phyloP scores from a whole-genome alignment of 2,329 filamentous ascomycete genomes.

The Penicillium polonicum region DNA sequence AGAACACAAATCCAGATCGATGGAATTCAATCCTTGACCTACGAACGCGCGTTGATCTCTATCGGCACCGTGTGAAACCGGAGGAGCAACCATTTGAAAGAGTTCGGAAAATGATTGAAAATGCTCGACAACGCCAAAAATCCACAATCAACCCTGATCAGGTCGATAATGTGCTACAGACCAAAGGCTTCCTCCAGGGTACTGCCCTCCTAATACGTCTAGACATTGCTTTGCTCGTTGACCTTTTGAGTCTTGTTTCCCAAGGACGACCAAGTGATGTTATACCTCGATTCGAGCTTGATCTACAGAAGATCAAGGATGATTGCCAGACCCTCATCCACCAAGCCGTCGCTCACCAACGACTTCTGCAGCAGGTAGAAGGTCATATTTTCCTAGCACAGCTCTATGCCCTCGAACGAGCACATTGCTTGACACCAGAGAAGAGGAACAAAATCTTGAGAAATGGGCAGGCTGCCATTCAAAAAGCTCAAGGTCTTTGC shows the following conservation, averaged over 20 bases:
- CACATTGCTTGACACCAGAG: background rate
- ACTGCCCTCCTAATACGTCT: slow-evolving; percentile 49
- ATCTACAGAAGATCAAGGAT: slow-evolving; percentile 37
- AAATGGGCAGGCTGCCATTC: slow-evolving; percentile 11
- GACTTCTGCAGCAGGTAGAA: slow-evolving; percentile 50
- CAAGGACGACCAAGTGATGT: slow-evolving; percentile 1
- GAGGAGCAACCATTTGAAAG: slow-evolving; percentile 43
- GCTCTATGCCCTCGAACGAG: slow-evolving; percentile 47
- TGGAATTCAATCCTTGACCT: slow-evolving; percentile 30
- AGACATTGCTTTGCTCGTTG: slow-evolving; percentile 50
- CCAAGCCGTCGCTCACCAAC: slow-evolving; percentile 35
- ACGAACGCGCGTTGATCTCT: slow-evolving; percentile 30
- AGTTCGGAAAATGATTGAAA: slow-evolving; percentile 37
- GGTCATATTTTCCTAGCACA: slow-evolving; percentile 53
- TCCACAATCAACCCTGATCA: slow-evolving; percentile 25
- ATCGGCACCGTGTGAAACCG: slow-evolving; percentile 33
- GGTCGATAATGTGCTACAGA: slow-evolving; percentile 35
- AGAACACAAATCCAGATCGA: slow-evolving; percentile 21
- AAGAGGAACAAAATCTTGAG: slow-evolving; percentile 6
- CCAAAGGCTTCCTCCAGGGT: slow-evolving; percentile 45
- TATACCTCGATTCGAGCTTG: slow-evolving; percentile 2
- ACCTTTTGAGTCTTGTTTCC: slow-evolving; percentile 38
- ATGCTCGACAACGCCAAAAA: slow-evolving; percentile 29
- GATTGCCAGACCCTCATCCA: slow-evolving; percentile 47
- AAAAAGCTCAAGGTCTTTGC: slow-evolving; percentile 32